phyloP scores from a whole-genome alignment of 148 eudicot species.

The Beta vulgaris region DNA sequence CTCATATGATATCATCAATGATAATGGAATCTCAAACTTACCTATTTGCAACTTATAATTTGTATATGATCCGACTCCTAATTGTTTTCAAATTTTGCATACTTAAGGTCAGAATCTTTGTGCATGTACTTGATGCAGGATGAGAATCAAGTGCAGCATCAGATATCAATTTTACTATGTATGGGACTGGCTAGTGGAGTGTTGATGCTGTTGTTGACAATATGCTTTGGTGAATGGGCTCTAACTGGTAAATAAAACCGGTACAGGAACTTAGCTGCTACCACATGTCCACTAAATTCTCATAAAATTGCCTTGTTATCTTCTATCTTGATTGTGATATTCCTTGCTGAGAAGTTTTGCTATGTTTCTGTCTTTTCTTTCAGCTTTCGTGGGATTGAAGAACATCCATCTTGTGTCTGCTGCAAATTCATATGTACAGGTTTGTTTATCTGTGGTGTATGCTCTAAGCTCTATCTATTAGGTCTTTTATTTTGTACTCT shows the following conservation, averaged over 20 bases:
- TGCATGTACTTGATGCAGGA: conserved; percentile 48
- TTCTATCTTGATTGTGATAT: conserved; percentile 5
- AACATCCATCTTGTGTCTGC: conserved; percentile 74
- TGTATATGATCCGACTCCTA: neutral
- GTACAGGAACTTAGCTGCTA: conserved; percentile 27
- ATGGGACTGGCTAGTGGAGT: conserved; percentile 69
- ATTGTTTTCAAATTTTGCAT: neutral
- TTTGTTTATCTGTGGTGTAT: conserved; percentile 22
- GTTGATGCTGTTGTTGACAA: conserved; percentile 66
- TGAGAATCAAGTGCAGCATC: conserved; percentile 79
- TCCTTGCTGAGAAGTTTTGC: conserved; percentile 5
- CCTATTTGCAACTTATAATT: neutral
- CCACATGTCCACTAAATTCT: neutral
- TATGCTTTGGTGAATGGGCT: conserved; percentile 58
- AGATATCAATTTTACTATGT: conserved; percentile 69
- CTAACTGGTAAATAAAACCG: conserved; percentile 55
- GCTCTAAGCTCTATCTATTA: neutral
- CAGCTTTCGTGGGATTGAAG: conserved; percentile 80
- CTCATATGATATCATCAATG: neutral
- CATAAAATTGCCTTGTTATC: neutral
- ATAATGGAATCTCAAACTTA: neutral
- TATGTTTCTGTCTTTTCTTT: conserved; percentile 6
- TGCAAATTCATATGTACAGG: conserved; percentile 87
- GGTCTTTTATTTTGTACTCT: neutral
- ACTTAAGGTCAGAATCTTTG: neutral